Evolutionary conservation across 306 rosid genomes (phyloP).

Genomic region (Prunus salicina): DNA sequence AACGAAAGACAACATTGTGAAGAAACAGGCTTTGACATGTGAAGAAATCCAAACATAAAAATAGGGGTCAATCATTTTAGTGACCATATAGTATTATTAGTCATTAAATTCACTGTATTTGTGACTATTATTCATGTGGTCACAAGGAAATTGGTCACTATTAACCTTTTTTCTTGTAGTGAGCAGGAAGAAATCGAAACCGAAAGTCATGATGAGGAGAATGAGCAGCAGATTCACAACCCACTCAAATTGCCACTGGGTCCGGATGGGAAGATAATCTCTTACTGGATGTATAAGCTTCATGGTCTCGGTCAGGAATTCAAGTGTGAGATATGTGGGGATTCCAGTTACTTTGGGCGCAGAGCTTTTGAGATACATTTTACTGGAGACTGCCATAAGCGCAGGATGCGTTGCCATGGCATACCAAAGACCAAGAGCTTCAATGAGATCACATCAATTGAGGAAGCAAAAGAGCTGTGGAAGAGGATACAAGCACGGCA

Average conservation of each 20-base stretch:
- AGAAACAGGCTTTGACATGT: constrained; percentile 91
- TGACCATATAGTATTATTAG: too few species aligned
- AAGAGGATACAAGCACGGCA: constrained; percentile 85
- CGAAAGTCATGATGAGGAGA: constrained; percentile 77
- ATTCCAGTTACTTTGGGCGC: constrained; percentile 98
- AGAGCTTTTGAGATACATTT: constrained; percentile 96
- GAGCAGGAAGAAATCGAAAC: constrained; percentile 94
- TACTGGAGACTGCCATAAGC: constrained; percentile 98
- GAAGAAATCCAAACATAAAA: constrained; percentile 89
- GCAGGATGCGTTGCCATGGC: constrained; percentile 99
- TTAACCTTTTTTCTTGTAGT: too few species aligned
- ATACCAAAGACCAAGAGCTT: constrained; percentile 97
- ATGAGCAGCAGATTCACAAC: constrained; percentile 90
- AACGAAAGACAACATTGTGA: constrained; percentile 86
- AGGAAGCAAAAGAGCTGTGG: constrained; percentile 98
- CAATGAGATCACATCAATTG: constrained; percentile 93
- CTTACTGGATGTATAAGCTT: constrained; percentile 96
- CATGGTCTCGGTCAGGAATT: constrained; percentile 99
- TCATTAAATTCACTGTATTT: too few species aligned
- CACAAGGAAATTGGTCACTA: too few species aligned
- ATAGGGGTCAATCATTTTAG: too few species aligned
- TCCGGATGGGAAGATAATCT: constrained; percentile 98
- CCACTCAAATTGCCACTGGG: constrained; percentile 99
- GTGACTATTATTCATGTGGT: too few species aligned
- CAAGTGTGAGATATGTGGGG: constrained; percentile 97